Base-by-base conservation (phyloP, 2,329 filamentous ascomycete genomes). In the Thielaviopsis populi region DNA sequence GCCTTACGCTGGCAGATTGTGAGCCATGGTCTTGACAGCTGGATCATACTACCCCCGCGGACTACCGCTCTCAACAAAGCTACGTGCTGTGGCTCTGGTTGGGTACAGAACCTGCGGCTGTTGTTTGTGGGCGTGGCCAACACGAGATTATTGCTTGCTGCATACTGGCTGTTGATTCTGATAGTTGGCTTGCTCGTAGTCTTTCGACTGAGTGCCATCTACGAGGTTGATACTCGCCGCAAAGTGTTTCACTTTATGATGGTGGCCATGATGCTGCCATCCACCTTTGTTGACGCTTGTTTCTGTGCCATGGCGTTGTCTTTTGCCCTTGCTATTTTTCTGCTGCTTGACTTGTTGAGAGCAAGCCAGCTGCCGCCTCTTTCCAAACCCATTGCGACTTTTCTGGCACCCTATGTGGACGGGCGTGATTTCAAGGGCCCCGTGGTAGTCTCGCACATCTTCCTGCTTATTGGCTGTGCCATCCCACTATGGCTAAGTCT, bases 181-280 rank as follows among this genome's bases (percentile, higher is more conserved):
- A 72, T 82, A 17, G 71, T 83, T 1, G 94, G 92, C 0, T 79
- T 97, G 42, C 75, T 84, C 10, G 78, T 88, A 3, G 89, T 96
- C 7, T 83, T 94, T 62, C 83, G 80, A 50, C 80, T 95, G 43
- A 88, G 87, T 48, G 78, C 84, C 2, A 78, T 89, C 60, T 91
- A 88, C 68, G 91, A 96, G 74, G 92, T 99, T 58, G 94, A 99
- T 74, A 99, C 94, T 1, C 83, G 94, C 60, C 85, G 94, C 61
- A 99, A 99, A 74, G 89, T 97, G 27, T 99, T 99, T 73, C 94
- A 99, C 73, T 95, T 95, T 69, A 96, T 92, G 81, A 97, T 97
- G 88, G 92, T 97, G 7, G 84, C 85, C 64, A 96, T 99, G 89
- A 86, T 99, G 64, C 79, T 97, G 1, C 91, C 94, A 0, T 84